Percentiles rank a stretch among this genome's conserved stretches.
Evolutionary conservation across 257 asterid species (phyloP).

Genomic region (Coffea canephora): DNA sequence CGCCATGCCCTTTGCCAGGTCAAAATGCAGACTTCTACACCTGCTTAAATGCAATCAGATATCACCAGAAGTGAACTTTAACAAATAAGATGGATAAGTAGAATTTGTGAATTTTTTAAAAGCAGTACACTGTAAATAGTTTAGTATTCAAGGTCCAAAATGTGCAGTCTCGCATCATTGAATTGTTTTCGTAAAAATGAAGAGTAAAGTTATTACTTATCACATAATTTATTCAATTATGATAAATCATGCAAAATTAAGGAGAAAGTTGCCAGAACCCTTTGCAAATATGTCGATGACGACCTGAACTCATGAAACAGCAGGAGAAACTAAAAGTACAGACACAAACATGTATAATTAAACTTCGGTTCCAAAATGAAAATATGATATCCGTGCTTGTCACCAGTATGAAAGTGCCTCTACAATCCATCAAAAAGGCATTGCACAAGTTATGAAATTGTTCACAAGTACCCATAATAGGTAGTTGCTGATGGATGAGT

Average conservation of each 20-base stretch:
- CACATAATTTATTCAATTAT: background rate
- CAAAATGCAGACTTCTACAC: background rate
- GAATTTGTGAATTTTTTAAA: background rate
- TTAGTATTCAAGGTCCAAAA: conserved; percentile 1
- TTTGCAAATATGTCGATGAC: background rate
- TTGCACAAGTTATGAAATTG: background rate
- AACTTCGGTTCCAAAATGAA: background rate
- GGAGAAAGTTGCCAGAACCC: background rate
- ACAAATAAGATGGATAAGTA: too few species aligned
- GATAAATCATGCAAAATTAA: background rate
- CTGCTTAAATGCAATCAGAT: background rate
- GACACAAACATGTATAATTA: background rate
- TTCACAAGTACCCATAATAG: background rate
- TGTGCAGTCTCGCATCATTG: background rate
- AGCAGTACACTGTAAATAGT: too few species aligned
- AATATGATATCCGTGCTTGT: background rate
- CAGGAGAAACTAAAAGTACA: background rate
- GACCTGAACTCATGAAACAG: too few species aligned
- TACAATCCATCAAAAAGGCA: background rate
- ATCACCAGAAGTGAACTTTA: background rate
- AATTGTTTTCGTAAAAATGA: background rate
- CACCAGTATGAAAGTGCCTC: too few species aligned
- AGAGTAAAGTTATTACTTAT: too few species aligned
- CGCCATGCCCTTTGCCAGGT: conserved; percentile 36
- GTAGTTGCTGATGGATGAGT: background rate